A percentile compares a stretch with the other conserved stretches of the same genome.
Conservation (phyloP, 768 basidiomycete species). For the Russula emetica region DNA sequence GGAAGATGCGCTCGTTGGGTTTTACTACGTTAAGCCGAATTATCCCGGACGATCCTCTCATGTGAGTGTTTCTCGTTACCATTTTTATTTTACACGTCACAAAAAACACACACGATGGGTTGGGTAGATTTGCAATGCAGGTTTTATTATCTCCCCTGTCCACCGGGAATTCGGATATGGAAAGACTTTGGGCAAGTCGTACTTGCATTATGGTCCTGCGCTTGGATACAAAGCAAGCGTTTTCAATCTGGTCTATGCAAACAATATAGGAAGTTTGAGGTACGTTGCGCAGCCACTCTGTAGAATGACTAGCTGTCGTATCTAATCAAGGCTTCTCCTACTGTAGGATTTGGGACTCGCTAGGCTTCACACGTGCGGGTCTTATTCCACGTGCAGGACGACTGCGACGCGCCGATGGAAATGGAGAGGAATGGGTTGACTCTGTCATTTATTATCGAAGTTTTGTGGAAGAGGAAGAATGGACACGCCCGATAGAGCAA, state of each 20-base stretch:
- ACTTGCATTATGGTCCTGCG: slow-evolving; percentile 72
- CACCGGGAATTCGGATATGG: slow-evolving; percentile 69
- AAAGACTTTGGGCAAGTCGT: slow-evolving; percentile 66
- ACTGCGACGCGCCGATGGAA: slow-evolving; percentile 59
- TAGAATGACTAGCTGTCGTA: background rate
- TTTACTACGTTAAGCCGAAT: slow-evolving; percentile 84
- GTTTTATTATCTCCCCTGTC: slow-evolving; percentile 70
- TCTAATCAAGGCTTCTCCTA: background rate
- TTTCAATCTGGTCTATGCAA: slow-evolving; percentile 89
- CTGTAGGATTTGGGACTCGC: slow-evolving; percentile 72
- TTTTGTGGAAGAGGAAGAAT: slow-evolving; percentile 44
- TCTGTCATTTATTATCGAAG: slow-evolving; percentile 82
- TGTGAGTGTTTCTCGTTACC: slow-evolving; percentile 46
- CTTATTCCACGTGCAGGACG: slow-evolving; percentile 73
- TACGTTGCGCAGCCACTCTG: slow-evolving; percentile 34
- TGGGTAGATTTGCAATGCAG: slow-evolving; percentile 73
- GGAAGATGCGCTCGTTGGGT: slow-evolving; percentile 69
- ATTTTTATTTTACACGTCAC: no score
- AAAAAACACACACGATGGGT: background rate
- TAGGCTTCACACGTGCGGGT: slow-evolving; percentile 77
- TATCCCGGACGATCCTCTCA: slow-evolving; percentile 89
- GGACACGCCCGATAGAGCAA: slow-evolving; percentile 18
- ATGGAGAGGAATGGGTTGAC: slow-evolving; percentile 83
- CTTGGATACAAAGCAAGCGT: slow-evolving; percentile 76
- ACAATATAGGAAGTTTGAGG: slow-evolving; percentile 72